These are phyloP conservation scores for Pythium rhizo-oryzae DNA, from an alignment of 352 stramenopile genomes.

Conservation along the genomic window DNA sequence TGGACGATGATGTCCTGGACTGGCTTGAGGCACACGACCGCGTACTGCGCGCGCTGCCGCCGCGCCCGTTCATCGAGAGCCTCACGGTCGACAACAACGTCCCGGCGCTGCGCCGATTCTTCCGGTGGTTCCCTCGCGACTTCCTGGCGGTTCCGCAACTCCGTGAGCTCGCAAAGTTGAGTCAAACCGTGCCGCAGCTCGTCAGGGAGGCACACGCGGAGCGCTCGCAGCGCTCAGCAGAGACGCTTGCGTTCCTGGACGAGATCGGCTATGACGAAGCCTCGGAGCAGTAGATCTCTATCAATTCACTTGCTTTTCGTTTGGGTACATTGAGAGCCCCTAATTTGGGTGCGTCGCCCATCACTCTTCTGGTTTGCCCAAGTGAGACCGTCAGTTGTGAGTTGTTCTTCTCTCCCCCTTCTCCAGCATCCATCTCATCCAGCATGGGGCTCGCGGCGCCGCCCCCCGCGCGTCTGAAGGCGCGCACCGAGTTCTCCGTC, in stretches of 20 bases:
- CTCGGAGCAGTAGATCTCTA: not conserved
- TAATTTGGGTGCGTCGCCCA: not conserved
- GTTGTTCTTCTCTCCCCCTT: not conserved
- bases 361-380: not conserved
- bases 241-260: no score
- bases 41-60: no score
- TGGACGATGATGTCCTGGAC: no score
- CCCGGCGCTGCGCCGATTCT: not conserved
- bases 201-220: no score
- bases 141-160: no score
- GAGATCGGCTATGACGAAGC: no score
- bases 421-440: no score
- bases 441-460: slow-evolving; percentile 35
- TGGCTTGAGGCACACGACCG: no score
- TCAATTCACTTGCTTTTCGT: not conserved
- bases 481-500: slow-evolving; percentile 81
- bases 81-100: not conserved
- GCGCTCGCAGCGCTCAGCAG: no score
- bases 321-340: not conserved
- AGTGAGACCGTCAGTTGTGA: not conserved
- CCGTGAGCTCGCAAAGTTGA: no score
- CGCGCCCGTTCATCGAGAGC: no score
- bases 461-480: slow-evolving; percentile 69
- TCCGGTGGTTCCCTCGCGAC: not conserved
- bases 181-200: no score